Base-by-base conservation (phyloP, 2,329 filamentous ascomycete genomes). In the Alternaria angustiovoidea region DNA sequence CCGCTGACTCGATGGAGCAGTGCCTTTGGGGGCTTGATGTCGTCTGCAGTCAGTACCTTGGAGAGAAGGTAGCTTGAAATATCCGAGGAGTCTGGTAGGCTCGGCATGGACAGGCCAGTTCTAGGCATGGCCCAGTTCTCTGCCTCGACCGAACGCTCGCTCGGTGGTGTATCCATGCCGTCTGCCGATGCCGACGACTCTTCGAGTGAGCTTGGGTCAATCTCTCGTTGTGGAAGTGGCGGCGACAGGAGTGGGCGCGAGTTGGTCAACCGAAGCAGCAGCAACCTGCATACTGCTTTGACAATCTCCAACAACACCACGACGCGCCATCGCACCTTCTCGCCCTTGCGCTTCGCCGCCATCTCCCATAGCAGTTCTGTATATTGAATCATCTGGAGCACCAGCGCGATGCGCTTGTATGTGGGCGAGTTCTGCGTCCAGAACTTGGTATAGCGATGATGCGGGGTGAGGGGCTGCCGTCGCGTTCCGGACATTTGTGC, bases 291-390 rank as follows among this genome's bases (percentile, higher is more conserved):
- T 8, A 95, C 68, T 2, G 94, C 94, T 79, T 98, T 98, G 74
- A 95, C 83, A 1, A 88, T 85, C 80, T 99, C 95, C 22, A 99
- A 83, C 4, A 96, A 75, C 11, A 98, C 89, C 6, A 98, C 88
- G 0, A 96, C 88, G 52, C 92, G 89, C 95, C 95, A 99, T 30
- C 93, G 88, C 26, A 90, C 81, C 72, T 87, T 88, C 78, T 96
- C 93, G 18, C 92, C 91, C 63, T 89, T 89, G 49, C 94, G 87
- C 80, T 96, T 96, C 28, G 94, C 94, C 28, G 91, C 88, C 95
- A 99, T 99, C 78, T 99, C 95, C 86, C 94, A 95, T n/a, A 99
- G 82, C 30, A 99, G 83, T 80, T 99, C 93, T 0, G 94, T 97
- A 75, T 98, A 98, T 68, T 95, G 91, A 26, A 97, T 91, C 81